phyloP scores from a whole-genome alignment of 495 filamentous ascomycete species.

The Glarea lozoyensis region DNA sequence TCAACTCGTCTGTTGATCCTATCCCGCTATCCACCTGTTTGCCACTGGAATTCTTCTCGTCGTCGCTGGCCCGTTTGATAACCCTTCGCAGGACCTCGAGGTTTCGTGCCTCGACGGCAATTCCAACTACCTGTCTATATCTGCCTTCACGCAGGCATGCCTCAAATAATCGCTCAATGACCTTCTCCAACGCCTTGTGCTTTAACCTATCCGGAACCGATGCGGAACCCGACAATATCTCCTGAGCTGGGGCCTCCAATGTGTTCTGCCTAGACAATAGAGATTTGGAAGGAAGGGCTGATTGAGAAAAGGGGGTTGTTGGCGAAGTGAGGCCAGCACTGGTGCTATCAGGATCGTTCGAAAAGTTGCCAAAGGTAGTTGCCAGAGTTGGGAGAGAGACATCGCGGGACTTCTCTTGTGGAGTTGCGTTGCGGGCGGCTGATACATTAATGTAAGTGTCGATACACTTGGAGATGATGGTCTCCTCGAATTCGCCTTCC shows the following conservation, averaged over 20 bases:
- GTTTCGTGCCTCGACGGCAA: constrained; percentile 92
- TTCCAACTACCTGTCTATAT: constrained; percentile 96
- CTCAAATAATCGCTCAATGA: constrained; percentile 87
- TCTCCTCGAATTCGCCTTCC: constrained; percentile 95
- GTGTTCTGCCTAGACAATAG: constrained; percentile 69
- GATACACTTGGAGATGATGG: constrained; percentile 95
- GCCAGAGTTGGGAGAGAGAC: constrained; percentile 57
- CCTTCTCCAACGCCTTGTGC: constrained; percentile 64
- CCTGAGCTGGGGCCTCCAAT: constrained; percentile 38
- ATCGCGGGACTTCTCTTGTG: constrained; percentile 35
- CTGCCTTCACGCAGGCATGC: constrained; percentile 77
- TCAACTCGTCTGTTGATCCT: constrained; percentile 75
- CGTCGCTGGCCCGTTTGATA: constrained; percentile 73
- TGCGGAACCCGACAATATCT: constrained; percentile 39
- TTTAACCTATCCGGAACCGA: constrained; percentile 34
- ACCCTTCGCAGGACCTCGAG: constrained; percentile 80
- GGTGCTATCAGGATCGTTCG: constrained; percentile 51
- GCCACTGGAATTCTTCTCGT: constrained; percentile 60
- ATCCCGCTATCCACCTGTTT: constrained; percentile 32
- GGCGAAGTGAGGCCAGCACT: constrained; percentile 72
- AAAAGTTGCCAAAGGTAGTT: constrained; percentile 63
- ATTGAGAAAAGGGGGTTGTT: constrained; percentile 90
- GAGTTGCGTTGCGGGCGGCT: constrained; percentile 52
- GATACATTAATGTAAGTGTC: constrained; percentile 94
- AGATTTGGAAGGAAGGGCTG: constrained; percentile 81